A percentile compares a stretch with the other conserved stretches of the same genome.
phyloP scores from a whole-genome alignment of 495 filamentous ascomycete species.

The Amniculicola lignicola region DNA sequence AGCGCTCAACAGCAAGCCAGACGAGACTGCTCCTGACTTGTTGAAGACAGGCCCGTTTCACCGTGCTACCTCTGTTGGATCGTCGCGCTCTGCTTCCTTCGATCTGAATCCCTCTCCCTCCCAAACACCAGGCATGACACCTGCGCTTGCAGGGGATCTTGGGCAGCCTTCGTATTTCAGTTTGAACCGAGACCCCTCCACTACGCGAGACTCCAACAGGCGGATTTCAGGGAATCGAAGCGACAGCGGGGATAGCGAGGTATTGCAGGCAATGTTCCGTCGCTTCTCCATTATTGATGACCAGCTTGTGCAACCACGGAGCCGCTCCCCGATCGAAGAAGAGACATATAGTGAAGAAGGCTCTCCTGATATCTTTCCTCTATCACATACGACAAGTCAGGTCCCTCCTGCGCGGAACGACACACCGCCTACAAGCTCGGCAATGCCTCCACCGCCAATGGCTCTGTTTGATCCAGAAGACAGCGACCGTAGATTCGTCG shows the following conservation, averaged over 20 bases:
- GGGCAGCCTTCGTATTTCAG: slow-evolving; percentile 92
- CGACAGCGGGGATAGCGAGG: slow-evolving; percentile 87
- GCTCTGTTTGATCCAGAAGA: slow-evolving; percentile 95
- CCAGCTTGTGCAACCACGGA: slow-evolving; percentile 41
- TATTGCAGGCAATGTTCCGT: slow-evolving; percentile 76
- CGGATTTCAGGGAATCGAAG: slow-evolving; percentile 84
- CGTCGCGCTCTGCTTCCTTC: slow-evolving; percentile 92
- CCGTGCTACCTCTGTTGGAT: slow-evolving; percentile 69
- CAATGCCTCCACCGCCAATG: slow-evolving; percentile 92
- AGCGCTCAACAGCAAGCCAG: slow-evolving; percentile 69
- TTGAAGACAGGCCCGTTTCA: slow-evolving; percentile 90
- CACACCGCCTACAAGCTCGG: slow-evolving; percentile 63
- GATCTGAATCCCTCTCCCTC: slow-evolving; percentile 77
- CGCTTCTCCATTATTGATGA: slow-evolving; percentile 76
- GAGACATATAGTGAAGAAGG: slow-evolving; percentile 64
- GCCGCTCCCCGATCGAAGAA: slow-evolving; percentile 59
- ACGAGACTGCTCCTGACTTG: slow-evolving; percentile 81
- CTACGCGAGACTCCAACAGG: slow-evolving; percentile 69
- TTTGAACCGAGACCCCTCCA: slow-evolving; percentile 61
- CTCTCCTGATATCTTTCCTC: slow-evolving; percentile 65
- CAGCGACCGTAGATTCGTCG: slow-evolving; percentile 88
- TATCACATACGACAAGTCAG: slow-evolving; percentile 56
- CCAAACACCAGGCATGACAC: slow-evolving; percentile 83
- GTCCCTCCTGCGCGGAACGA: slow-evolving; percentile 36
- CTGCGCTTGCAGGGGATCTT: slow-evolving; percentile 63